phyloP scores from a whole-genome alignment of 495 filamentous ascomycete species.

The Lentithecium fluviatile region DNA sequence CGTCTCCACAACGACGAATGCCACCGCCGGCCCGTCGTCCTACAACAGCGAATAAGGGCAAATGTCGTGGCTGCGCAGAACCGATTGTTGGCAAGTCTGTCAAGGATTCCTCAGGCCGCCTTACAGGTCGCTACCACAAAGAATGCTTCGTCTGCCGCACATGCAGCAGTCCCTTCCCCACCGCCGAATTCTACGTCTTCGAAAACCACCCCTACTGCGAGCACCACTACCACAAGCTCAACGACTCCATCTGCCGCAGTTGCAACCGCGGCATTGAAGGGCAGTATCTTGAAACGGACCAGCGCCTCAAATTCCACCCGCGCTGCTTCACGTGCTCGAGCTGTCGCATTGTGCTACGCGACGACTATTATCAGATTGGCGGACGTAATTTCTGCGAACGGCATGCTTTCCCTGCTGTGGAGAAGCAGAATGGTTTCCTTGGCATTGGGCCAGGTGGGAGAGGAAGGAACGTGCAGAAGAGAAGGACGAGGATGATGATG shows the following conservation, averaged over 20 bases:
- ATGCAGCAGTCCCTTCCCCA: constrained; percentile 77
- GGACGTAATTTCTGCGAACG: constrained; percentile 76
- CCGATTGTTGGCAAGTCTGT: constrained; percentile 87
- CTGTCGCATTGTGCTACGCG: constrained; percentile 42
- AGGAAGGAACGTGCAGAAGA: constrained; percentile 59
- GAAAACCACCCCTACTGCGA: constrained; percentile 86
- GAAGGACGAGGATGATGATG: constrained; percentile 86
- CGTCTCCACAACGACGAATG: background rate
- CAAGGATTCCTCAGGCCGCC: constrained; percentile 86
- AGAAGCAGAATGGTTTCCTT: constrained; percentile 46
- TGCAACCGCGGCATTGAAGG: constrained; percentile 90
- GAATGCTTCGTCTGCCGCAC: constrained; percentile 89
- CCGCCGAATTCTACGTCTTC: constrained; percentile 89
- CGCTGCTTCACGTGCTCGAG: constrained; percentile 75
- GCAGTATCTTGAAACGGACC: constrained; percentile 85
- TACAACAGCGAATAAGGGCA: constrained; percentile 56
- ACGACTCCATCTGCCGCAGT: constrained; percentile 74
- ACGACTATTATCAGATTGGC: constrained; percentile 65
- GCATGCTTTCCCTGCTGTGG: constrained; percentile 67
- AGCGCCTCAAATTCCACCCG: constrained; percentile 77
- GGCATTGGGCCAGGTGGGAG: constrained; percentile 16
- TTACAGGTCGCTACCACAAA: constrained; percentile 92
- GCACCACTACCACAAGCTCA: constrained; percentile 88
- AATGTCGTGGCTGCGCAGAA: constrained; percentile 78
- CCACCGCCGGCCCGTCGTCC: constrained; percentile 17